phyloP scores from a whole-genome alignment of 257 asterid genomes.

The Solanum ossicruentum region DNA sequence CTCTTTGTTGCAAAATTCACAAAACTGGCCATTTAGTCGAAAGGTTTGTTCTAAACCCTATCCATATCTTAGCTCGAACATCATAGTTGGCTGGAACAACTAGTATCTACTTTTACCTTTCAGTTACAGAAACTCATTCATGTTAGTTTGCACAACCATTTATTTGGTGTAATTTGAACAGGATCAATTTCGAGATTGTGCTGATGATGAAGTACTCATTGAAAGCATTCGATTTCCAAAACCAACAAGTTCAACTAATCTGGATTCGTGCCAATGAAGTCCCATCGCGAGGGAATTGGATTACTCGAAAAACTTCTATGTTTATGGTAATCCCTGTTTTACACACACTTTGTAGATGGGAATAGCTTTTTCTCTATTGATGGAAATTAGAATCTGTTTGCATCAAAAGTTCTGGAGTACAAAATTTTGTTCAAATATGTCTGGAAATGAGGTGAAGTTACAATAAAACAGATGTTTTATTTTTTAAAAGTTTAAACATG shows the following conservation, averaged over 20 bases:
- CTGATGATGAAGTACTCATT: neutral
- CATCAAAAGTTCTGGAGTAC: neutral
- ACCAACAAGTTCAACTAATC: neutral
- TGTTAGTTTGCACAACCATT: neutral
- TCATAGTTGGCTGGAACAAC: neutral
- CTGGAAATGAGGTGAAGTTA: neutral
- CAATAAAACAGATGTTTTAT: neutral
- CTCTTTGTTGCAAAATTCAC: constrained; percentile 82
- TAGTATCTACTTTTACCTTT: neutral
- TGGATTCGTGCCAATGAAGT: neutral
- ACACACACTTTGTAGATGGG: neutral
- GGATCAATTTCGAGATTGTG: neutral
- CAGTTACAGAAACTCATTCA: neutral
- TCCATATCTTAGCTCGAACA: neutral
- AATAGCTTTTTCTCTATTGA: neutral
- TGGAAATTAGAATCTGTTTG: neutral
- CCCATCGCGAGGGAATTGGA: neutral
- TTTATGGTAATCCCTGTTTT: neutral
- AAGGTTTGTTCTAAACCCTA: neutral
- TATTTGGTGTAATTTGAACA: neutral
- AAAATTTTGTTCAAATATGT: neutral
- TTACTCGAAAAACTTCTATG: neutral
- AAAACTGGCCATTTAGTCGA: constrained; percentile 20
- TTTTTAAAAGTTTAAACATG: neutral
- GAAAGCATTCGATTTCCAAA: neutral